These are phyloP conservation scores for Candida railenensis DNA, from an alignment of 805 yeast genomes.

Conservation along the genomic window DNA sequence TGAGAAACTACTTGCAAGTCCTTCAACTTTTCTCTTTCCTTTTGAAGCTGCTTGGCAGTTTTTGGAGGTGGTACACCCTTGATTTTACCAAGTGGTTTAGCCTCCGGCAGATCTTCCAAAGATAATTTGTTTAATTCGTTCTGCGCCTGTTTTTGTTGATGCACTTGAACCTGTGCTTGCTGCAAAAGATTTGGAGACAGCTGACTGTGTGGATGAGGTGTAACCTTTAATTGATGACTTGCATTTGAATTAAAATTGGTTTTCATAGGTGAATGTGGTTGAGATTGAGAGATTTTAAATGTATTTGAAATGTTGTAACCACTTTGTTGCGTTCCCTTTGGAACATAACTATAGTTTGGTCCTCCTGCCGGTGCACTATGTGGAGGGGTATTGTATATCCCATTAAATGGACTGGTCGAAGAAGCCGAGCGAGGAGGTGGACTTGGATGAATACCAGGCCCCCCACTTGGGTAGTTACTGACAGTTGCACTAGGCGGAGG, in stretches of 20 bases:
- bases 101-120: background rate
- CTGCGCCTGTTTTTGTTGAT: constrained; percentile 2
- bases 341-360: constrained; percentile 15
- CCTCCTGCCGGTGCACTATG: constrained; percentile 14
- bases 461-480: no score
- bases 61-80: constrained; percentile 16
- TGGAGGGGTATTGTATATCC: constrained; percentile 7
- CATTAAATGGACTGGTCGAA: background rate
- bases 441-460: no score
- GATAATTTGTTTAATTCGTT: constrained; percentile 6
- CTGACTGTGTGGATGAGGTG: background rate
- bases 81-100: constrained; percentile 3
- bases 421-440: background rate
- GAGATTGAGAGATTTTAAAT: constrained; percentile 13
- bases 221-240: background rate
- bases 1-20: constrained; percentile 85
- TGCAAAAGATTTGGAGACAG: constrained; percentile 11
- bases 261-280: constrained; percentile 25
- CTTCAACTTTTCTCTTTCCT: constrained; percentile 53
- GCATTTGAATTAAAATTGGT: background rate
- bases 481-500: constrained; percentile 12
- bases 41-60: constrained; percentile 38
- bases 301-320: constrained; percentile 1
- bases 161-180: constrained; percentile 4
- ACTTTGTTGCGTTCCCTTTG: constrained; percentile 13